phyloP scores from a whole-genome alignment of 306 rosid genomes.

The Sicyos baderoa region DNA sequence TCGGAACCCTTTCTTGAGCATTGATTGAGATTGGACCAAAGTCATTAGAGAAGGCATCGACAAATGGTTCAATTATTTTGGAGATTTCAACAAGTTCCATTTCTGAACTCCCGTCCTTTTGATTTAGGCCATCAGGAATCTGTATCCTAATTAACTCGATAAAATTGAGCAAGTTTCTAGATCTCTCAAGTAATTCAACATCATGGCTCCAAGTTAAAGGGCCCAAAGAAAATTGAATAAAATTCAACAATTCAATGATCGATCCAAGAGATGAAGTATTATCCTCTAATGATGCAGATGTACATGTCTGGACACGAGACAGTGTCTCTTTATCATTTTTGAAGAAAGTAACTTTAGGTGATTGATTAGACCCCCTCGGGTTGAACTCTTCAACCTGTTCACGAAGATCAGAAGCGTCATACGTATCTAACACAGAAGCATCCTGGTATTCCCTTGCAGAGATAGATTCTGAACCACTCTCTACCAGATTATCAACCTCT shows the following conservation, averaged over 20 bases:
- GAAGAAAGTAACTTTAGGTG: conserved; percentile 29
- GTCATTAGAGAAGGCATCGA: conserved; percentile 47
- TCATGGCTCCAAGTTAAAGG: conserved; percentile 54
- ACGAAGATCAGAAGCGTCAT: conserved; percentile 22
- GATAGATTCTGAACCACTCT: conserved; percentile 25
- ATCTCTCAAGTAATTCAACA: conserved; percentile 82
- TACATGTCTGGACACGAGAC: conserved; percentile 27
- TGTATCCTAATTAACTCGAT: conserved; percentile 48
- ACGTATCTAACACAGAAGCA: conserved; percentile 31
- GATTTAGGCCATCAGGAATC: conserved; percentile 28
- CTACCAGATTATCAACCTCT: conserved; percentile 30
- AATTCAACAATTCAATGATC: conserved; percentile 38
- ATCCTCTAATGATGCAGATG: conserved; percentile 24
- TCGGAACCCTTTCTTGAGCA: conserved; percentile 70
- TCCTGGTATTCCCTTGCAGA: conserved; percentile 26
- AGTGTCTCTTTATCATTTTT: conserved; percentile 26
- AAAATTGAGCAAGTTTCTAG: conserved; percentile 50
- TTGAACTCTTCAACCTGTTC: conserved; percentile 47
- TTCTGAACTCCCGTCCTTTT: conserved; percentile 27
- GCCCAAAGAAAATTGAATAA: conserved; percentile 45
- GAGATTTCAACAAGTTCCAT: conserved; percentile 37
- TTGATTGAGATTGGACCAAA: conserved; percentile 67
- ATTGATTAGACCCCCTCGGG: conserved; percentile 37
- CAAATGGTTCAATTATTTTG: conserved; percentile 36
- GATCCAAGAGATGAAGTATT: conserved; percentile 37